Evolutionary conservation across 768 basidiomycete genomes (phyloP).

Genomic region (Lentinula guzmanii): DNA sequence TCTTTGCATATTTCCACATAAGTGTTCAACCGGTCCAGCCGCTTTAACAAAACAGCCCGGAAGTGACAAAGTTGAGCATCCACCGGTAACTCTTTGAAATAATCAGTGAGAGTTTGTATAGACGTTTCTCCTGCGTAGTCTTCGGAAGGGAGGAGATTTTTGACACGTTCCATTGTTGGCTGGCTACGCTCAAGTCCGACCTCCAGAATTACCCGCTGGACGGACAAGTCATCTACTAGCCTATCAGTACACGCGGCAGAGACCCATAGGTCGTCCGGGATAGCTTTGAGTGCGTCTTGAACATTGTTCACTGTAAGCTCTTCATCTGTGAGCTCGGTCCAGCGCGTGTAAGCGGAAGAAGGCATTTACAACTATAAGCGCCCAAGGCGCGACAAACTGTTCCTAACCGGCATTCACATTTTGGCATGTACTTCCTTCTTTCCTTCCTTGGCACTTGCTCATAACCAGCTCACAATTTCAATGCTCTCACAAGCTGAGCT

Average conservation of each 20-base stretch:
- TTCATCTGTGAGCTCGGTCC: slow-evolving; percentile 51
- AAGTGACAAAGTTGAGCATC: slow-evolving; percentile 64
- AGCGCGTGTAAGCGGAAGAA: slow-evolving; percentile 34
- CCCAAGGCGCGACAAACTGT: not conserved
- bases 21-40: slow-evolving; percentile 69
- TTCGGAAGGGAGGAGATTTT: slow-evolving; percentile 24
- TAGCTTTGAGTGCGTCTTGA: slow-evolving; percentile 36
- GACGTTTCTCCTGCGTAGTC: slow-evolving; percentile 14
- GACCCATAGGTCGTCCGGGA: slow-evolving; percentile 73
- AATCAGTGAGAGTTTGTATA: slow-evolving; percentile 31
- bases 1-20: slow-evolving; percentile 55
- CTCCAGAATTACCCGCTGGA: slow-evolving; percentile 55
- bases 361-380: slow-evolving; percentile 24
- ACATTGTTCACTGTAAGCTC: slow-evolving; percentile 50
- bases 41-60: slow-evolving; percentile 60
- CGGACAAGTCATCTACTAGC: slow-evolving; percentile 46
- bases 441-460: not conserved
- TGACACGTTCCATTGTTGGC: slow-evolving; percentile 39
- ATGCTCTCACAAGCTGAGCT: not conserved
- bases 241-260: slow-evolving; percentile 69
- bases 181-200: slow-evolving; percentile 59
- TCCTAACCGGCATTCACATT: not conserved
- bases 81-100: slow-evolving; percentile 50
- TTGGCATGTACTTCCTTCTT: not conserved
- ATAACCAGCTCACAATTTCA: not conserved